These are phyloP conservation scores for Thermomucor indicae-seudaticae DNA, from an alignment of 371 early-diverging fungal genomes.

Conservation along the genomic window DNA sequence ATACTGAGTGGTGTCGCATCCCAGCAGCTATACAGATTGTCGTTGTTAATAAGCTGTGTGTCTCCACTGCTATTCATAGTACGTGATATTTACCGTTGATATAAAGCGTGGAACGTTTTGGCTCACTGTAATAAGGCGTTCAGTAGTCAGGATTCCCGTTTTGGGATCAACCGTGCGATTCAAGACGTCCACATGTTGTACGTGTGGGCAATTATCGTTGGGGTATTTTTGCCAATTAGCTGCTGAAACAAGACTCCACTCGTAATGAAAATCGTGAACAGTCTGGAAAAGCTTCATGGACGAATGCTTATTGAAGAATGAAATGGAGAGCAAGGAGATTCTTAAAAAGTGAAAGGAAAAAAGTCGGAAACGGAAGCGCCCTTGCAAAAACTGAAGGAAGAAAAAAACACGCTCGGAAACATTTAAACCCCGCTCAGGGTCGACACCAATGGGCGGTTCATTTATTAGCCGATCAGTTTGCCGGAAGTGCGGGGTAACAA, in stretches of 20 bases:
- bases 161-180: conserved; percentile 74
- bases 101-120: conserved; percentile 82
- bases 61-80: background rate
- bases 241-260: conserved; percentile 84
- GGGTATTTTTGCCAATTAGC: conserved; percentile 98
- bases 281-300: conserved; percentile 78
- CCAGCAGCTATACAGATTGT: conserved; percentile 54
- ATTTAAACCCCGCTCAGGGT: too few species aligned
- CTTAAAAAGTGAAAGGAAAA: too few species aligned
- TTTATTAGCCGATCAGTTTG: too few species aligned
- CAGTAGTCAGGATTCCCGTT: conserved; percentile 83
- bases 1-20: conserved; percentile 65
- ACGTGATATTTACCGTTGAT: conserved; percentile 42
- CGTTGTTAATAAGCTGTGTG: background rate
- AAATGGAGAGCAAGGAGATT: background rate
- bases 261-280: conserved; percentile 64
- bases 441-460: too few species aligned
- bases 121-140: conserved; percentile 83
- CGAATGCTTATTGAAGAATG: background rate
- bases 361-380: too few species aligned
- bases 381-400: too few species aligned
- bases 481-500: too few species aligned
- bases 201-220: conserved; percentile 88
- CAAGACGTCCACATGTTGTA: conserved; percentile 87
- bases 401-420: too few species aligned